Percentiles rank a stretch among this genome's conserved stretches.
Evolutionary conservation across 2,329 filamentous ascomycete genomes (phyloP).

Genomic region (Botryotinia narcissicola): DNA sequence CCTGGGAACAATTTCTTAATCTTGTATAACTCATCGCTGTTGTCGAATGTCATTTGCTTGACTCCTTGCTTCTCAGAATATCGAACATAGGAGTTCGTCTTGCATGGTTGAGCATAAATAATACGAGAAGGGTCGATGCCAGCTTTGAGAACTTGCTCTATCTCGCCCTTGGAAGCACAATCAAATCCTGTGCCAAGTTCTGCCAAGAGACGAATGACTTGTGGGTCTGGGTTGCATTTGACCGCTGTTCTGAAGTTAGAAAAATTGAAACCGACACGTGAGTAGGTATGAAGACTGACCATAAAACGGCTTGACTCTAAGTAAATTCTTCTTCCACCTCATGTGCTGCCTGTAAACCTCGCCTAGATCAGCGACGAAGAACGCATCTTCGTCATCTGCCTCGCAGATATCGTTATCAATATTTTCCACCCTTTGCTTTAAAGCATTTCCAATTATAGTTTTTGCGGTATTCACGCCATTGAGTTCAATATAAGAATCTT

Average conservation of each 20-base stretch:
- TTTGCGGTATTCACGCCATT: constrained; percentile 53
- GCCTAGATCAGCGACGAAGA: constrained; percentile 96
- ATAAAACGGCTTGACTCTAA: constrained; percentile 93
- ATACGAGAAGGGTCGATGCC: constrained; percentile 86
- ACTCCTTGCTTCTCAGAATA: constrained; percentile 82
- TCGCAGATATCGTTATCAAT: constrained; percentile 87
- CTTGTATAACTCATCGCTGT: constrained; percentile 96
- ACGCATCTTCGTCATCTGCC: constrained; percentile 92
- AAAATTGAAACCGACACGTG: constrained; percentile 1
- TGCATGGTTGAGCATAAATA: constrained; percentile 99
- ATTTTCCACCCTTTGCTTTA: constrained; percentile 78
- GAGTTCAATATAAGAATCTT: constrained; percentile 32
- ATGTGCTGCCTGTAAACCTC: constrained; percentile 98
- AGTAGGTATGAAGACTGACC: constrained; percentile 53
- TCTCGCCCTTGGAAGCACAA: constrained; percentile 96
- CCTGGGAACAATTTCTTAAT: constrained; percentile 87
- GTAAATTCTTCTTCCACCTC: constrained; percentile 93
- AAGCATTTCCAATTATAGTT: constrained; percentile 79
- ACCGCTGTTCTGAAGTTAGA: constrained; percentile 60
- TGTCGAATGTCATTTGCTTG: constrained; percentile 99
- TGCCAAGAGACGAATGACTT: constrained; percentile 83
- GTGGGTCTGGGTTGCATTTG: constrained; percentile 96
- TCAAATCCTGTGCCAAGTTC: constrained; percentile 93
- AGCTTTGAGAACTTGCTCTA: constrained; percentile 82
- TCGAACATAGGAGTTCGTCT: constrained; percentile 96